phyloP scores from a whole-genome alignment of 345 rosid genomes.

The Gossypium stocksii region DNA sequence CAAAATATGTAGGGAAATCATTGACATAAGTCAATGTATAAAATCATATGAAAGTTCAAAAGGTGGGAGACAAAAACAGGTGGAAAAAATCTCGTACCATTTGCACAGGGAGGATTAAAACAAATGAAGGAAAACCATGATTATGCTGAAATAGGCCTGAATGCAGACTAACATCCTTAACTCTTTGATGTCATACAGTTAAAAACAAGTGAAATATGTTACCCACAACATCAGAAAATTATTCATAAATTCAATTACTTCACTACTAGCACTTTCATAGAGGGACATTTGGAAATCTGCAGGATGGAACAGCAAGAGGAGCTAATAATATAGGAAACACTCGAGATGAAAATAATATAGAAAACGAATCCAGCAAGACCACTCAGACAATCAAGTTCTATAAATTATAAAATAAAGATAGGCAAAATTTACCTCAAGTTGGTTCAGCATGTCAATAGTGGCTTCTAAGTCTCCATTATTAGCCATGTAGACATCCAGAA shows the following conservation, averaged over 20 bases:
- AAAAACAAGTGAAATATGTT: background rate
- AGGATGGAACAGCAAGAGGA: constrained; percentile 3
- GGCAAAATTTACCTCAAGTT: constrained; percentile 64
- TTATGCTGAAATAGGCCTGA: background rate
- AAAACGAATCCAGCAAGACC: background rate
- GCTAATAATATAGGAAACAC: constrained; percentile 1
- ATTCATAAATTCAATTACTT: constrained; percentile 11
- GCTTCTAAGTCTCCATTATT: constrained; percentile 72
- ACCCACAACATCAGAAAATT: background rate
- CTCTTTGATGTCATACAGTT: background rate
- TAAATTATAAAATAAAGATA: background rate
- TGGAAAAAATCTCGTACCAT: background rate
- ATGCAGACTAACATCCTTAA: background rate
- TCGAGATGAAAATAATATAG: background rate
- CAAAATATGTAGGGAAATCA: background rate
- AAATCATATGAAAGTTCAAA: background rate
- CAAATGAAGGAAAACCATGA: background rate
- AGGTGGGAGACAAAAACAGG: background rate
- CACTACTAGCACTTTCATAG: constrained; percentile 6
- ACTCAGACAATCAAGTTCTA: background rate
- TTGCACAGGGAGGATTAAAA: background rate
- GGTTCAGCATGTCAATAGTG: constrained; percentile 72
- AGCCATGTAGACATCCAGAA: constrained; percentile 66
- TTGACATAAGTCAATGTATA: background rate
- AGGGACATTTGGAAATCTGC: background rate